These are phyloP conservation scores for Tolypocladium nubicola DNA, from an alignment of 2,329 filamentous ascomycete genomes.

Conservation along the genomic window DNA sequence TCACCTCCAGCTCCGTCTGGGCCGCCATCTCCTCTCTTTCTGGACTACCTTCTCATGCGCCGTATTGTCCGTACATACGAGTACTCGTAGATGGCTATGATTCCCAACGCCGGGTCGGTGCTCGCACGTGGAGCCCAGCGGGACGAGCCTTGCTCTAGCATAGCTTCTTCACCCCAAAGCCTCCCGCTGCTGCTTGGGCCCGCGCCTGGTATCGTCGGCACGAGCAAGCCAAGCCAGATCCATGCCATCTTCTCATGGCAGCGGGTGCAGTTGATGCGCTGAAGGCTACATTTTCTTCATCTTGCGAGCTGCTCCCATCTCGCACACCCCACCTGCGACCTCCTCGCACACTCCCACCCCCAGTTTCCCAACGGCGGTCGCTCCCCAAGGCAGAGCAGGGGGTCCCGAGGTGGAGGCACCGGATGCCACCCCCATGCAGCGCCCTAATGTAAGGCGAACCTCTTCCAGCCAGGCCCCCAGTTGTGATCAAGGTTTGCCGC, in stretches of 20 bases:
- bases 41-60: too few species aligned
- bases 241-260: not conserved
- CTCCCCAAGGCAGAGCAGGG: not conserved
- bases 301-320: not conserved
- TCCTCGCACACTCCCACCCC: not conserved
- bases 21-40: not conserved
- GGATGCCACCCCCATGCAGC: slow-evolving; percentile 18
- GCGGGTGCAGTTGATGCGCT: not conserved
- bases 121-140: not conserved
- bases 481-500: slow-evolving; percentile 16
- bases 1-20: not conserved
- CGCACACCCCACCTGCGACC: not conserved
- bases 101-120: not conserved
- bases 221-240: not conserved
- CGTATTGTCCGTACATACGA: too few species aligned
- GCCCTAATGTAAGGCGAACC: slow-evolving; percentile 22
- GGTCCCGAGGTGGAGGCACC: slow-evolving; percentile 6
- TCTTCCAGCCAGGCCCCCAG: slow-evolving; percentile 17
- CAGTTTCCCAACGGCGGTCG: slow-evolving; percentile 4
- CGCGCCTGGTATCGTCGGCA: too few species aligned
- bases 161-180: not conserved
- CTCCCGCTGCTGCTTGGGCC: not conserved
- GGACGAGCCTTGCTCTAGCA: not conserved
- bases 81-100: too few species aligned
- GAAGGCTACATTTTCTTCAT: not conserved